Evolutionary conservation across 1,284 basidiomycete genomes (phyloP).

Genomic region (Naganishia albida): DNA sequence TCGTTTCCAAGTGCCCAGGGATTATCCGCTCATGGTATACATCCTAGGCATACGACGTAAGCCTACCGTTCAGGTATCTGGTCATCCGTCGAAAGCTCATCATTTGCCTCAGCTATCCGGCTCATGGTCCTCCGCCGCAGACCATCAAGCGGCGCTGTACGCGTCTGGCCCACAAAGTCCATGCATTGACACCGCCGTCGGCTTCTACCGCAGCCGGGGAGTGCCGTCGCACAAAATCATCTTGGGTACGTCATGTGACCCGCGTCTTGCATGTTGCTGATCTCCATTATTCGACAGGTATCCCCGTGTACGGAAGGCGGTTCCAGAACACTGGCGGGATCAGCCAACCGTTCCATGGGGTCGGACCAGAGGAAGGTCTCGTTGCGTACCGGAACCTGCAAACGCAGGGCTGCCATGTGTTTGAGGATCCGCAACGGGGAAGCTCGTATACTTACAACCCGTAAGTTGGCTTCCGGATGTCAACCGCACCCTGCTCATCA

Average conservation of each 20-base stretch:
- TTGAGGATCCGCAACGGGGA: slow-evolving; percentile 72
- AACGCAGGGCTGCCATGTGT: slow-evolving; percentile 57
- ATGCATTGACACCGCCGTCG: slow-evolving; percentile 70
- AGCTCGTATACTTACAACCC: slow-evolving; percentile 76
- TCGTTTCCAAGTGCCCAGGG: neutral
- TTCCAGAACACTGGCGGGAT: slow-evolving; percentile 78
- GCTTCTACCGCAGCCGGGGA: slow-evolving; percentile 66
- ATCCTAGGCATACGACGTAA: slow-evolving; percentile 66
- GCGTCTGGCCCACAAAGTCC: slow-evolving; percentile 52
- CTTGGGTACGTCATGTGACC: slow-evolving; percentile 62
- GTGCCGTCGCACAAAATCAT: slow-evolving; percentile 73
- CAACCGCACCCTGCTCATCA: neutral
- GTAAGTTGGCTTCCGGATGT: slow-evolving; percentile 36
- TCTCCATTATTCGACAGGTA: slow-evolving; percentile 57
- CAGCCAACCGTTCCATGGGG: slow-evolving; percentile 69
- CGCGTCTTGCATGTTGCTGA: slow-evolving; percentile 25
- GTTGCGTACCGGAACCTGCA: slow-evolving; percentile 35
- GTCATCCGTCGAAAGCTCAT: neutral
- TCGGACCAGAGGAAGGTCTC: neutral
- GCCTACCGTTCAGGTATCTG: neutral
- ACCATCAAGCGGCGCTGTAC: slow-evolving; percentile 82
- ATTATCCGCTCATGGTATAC: neutral
- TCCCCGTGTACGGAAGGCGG: slow-evolving; percentile 80
- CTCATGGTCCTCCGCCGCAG: slow-evolving; percentile 58
- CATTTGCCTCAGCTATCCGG: slow-evolving; percentile 46